Percentiles rank a stretch among this genome's conserved stretches.
Conservation (phyloP, 352 stramenopile species). For the Globisporangium okanoganense region DNA sequence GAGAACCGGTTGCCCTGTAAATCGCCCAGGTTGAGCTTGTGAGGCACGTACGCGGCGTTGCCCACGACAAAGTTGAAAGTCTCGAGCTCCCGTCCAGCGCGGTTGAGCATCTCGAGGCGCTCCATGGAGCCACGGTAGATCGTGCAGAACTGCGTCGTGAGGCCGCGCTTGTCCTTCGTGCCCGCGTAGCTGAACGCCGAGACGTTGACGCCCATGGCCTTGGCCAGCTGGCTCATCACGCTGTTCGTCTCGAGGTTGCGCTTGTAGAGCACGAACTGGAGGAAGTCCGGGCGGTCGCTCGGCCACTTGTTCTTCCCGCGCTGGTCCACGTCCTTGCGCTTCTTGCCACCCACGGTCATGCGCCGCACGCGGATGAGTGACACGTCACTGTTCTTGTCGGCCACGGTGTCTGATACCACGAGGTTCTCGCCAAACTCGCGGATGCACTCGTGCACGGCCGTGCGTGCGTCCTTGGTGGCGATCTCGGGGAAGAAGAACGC, state of each 20-base stretch:
- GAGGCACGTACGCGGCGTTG: constrained; percentile 88
- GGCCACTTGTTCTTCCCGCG: constrained; percentile 51
- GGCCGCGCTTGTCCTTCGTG: constrained; percentile 96
- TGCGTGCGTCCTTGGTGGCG: constrained; percentile 80
- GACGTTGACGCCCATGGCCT: constrained; percentile 59
- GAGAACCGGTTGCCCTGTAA: constrained; percentile 95
- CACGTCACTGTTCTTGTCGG: constrained; percentile 38
- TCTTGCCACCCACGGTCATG: constrained; percentile 80
- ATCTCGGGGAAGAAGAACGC: constrained; percentile 75
- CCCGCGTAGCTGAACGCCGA: constrained; percentile 90
- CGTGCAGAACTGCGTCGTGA: constrained; percentile 96
- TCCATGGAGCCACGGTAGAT: constrained; percentile 76
- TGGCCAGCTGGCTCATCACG: constrained; percentile 74
- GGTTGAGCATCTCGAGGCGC: constrained; percentile 78
- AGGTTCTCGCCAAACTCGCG: constrained; percentile 59
- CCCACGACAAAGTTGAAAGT: constrained; percentile 91
- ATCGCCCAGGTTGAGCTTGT: constrained; percentile 91
- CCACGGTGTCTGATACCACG: constrained; percentile 84
- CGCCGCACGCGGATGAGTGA: constrained; percentile 74
- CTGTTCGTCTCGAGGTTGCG: constrained; percentile 94
- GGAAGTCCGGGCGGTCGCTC: constrained; percentile 79
- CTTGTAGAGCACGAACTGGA: constrained; percentile 96
- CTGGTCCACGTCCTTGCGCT: constrained; percentile 80
- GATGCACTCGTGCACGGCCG: constrained; percentile 81
- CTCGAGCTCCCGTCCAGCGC: constrained; percentile 52